These are phyloP conservation scores for Stylosanthes scabra DNA, from an alignment of 331 rosid species.

Conservation along the genomic window DNA sequence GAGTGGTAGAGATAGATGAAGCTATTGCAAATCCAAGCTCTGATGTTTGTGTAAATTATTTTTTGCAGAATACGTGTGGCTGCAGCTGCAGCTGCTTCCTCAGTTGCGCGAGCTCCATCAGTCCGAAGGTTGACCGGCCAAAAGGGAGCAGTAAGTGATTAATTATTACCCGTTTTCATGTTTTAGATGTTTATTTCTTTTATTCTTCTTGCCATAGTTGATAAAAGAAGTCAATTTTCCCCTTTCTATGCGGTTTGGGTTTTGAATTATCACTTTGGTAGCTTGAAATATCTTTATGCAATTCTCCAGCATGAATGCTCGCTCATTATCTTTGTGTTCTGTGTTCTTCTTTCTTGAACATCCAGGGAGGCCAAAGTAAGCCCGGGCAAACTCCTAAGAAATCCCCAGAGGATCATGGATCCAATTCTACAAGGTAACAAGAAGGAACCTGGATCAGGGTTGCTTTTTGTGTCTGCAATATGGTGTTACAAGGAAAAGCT, in stretches of 20 bases:
- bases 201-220: constrained; percentile 15
- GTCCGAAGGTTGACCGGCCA: constrained; percentile 59
- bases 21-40: constrained; percentile 33
- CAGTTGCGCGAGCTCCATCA: constrained; percentile 85
- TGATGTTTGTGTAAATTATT: constrained; percentile 12
- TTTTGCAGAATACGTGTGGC: constrained; percentile 88
- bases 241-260: not conserved
- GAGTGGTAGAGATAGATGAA: constrained; percentile 19
- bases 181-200: constrained; percentile 6
- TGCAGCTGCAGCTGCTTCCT: constrained; percentile 95
- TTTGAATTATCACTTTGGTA: constrained; percentile 14
- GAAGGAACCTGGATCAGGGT: constrained; percentile 48
- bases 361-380: constrained; percentile 63
- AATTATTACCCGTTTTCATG: constrained; percentile 1
- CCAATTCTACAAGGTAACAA: constrained; percentile 38
- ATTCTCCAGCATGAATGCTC: constrained; percentile 34
- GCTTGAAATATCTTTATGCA: not conserved
- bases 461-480: constrained; percentile 10
- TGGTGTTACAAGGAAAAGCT: constrained; percentile 12
- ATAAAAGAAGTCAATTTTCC: not conserved
- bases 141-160: constrained; percentile 67
- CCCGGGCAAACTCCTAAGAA: constrained; percentile 51
- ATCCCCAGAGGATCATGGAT: constrained; percentile 56
- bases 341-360: constrained; percentile 23
- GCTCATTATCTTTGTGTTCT: not conserved